These are phyloP conservation scores for Hygrocybe coccinea DNA, from an alignment of 768 basidiomycete species.

Conservation along the genomic window DNA sequence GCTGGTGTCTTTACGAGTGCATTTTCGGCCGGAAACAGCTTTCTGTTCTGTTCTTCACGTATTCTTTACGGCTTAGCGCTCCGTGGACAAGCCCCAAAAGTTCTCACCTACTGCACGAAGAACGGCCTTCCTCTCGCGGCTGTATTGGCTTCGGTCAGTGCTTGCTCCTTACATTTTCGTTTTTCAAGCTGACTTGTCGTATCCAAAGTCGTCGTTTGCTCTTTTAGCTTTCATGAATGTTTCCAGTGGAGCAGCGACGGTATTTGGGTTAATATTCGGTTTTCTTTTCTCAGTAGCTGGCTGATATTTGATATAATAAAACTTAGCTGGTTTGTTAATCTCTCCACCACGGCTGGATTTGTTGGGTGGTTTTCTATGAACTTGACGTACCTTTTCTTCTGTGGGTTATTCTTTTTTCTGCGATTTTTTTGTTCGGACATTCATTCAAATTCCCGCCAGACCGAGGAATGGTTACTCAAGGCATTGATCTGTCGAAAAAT, in stretches of 20 bases:
- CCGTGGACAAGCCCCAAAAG: constrained; percentile 47
- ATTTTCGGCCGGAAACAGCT: constrained; percentile 68
- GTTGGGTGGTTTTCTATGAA: constrained; percentile 65
- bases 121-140: constrained; percentile 44
- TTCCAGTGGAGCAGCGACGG: constrained; percentile 48
- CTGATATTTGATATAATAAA: not conserved
- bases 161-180: not conserved
- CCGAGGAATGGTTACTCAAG: constrained; percentile 50
- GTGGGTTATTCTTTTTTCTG: constrained; percentile 33
- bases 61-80: constrained; percentile 51
- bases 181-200: not conserved
- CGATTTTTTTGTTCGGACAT: not conserved
- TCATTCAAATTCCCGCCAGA: constrained; percentile 24
- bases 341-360: constrained; percentile 66
- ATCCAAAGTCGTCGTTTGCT: constrained; percentile 36
- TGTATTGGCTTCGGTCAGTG: constrained; percentile 34
- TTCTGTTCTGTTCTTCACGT: constrained; percentile 51
- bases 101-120: constrained; percentile 43
- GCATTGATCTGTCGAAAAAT: constrained; percentile 49
- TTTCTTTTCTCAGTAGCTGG: not conserved
- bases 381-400: constrained; percentile 68
- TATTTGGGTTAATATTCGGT: constrained; percentile 44
- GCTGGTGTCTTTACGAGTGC: constrained; percentile 66
- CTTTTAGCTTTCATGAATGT: constrained; percentile 64
- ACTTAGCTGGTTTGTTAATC: constrained; percentile 45